Percentiles rank a stretch among this genome's conserved stretches.
Conservation (phyloP, 2,329 filamentous ascomycete genomes). For the Ophiostoma novo-ulmi region DNA sequence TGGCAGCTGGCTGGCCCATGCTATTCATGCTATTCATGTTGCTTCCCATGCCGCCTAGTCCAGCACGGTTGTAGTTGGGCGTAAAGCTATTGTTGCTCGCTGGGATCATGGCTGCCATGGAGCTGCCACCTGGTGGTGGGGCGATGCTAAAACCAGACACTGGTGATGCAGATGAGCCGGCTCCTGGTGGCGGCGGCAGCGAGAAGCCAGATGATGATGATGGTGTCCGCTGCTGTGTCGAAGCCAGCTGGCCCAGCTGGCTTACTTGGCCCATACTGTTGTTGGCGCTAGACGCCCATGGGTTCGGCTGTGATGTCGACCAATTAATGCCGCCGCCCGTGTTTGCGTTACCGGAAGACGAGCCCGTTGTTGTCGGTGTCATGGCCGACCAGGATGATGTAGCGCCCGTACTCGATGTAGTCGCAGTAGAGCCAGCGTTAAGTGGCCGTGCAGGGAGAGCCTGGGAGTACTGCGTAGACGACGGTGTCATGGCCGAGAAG, state of each 20-base stretch:
- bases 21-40: conserved; percentile 18
- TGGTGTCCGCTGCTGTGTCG: conserved; percentile 8
- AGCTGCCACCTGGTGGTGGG: conserved; percentile 29
- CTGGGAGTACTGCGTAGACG: conserved; percentile 58
- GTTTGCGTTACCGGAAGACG: not conserved
- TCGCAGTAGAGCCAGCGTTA: conserved; percentile 18
- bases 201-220: conserved; percentile 49
- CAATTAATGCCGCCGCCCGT: conserved; percentile 42
- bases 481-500: conserved; percentile 53
- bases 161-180: conserved; percentile 19
- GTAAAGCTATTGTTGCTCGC: conserved; percentile 3
- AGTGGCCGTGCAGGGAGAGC: conserved; percentile 47
- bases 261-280: conserved; percentile 6
- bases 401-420: not conserved
- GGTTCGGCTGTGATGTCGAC: conserved; percentile 42
- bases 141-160: conserved; percentile 46
- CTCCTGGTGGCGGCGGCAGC: conserved; percentile 50
- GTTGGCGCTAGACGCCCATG: conserved; percentile 39
- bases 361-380: not conserved
- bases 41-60: conserved; percentile 13
- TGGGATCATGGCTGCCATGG: conserved; percentile 31
- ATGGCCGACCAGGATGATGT: not conserved
- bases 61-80: conserved; percentile 21
- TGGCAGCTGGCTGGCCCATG: not conserved
- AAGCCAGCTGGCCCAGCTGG: conserved; percentile 12